phyloP scores from a whole-genome alignment of 75 land plant species.

The Picea sitchensis region DNA sequence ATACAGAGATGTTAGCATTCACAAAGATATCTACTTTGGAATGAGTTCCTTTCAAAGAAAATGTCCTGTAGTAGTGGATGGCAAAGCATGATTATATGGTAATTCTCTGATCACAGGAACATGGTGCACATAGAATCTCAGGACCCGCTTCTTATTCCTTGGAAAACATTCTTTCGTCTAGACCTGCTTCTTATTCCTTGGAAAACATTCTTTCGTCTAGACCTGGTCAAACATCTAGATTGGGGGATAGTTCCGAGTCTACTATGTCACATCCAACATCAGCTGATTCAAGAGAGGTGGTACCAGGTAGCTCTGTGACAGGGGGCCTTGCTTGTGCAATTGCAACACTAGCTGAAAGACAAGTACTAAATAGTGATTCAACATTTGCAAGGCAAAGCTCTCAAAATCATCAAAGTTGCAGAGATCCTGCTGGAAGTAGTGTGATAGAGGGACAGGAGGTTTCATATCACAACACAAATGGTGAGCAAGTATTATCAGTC shows the following conservation, averaged over 20 bases:
- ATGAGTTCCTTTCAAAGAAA: not conserved
- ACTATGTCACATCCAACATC: not conserved
- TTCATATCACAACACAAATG: not conserved
- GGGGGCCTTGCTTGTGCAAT: conserved; percentile 87
- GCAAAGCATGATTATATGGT: not conserved
- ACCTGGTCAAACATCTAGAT: conserved; percentile 3
- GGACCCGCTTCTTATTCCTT: not conserved
- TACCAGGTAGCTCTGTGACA: conserved; percentile 38
- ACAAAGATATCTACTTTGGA: not conserved
- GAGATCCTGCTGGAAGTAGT: not conserved
- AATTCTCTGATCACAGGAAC: conserved; percentile 29
- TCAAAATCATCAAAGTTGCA: conserved; percentile 1
- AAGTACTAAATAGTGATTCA: conserved; percentile 41
- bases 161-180: conserved; percentile 10
- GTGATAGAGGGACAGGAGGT: conserved; percentile 5
- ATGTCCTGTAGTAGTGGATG: not conserved
- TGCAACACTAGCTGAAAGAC: conserved; percentile 88
- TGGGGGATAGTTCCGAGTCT: not conserved
- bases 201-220: conserved; percentile 13
- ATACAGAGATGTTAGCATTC: not conserved
- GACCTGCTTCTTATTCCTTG: not conserved
- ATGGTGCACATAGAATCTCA: conserved; percentile 13
- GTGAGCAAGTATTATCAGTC: not conserved
- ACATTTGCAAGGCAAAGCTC: not conserved
- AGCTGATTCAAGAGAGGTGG: not conserved